Evolutionary conservation across 345 rosid genomes (phyloP), one percentile per base, ranked within the genome.

Genomic region (Corymbia maculata): DNA sequence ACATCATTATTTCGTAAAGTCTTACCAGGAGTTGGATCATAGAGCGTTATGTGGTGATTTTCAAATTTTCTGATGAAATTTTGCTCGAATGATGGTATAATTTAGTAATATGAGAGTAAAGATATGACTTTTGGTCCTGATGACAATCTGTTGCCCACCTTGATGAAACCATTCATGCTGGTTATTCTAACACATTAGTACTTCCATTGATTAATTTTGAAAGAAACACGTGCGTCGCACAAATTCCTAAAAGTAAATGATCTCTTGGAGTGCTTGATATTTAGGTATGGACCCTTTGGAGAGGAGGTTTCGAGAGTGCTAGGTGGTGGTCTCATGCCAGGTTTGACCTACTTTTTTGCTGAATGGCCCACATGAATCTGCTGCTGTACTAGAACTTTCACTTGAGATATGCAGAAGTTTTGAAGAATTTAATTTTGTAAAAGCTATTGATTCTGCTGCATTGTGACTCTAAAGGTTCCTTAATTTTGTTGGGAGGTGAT

Each of bases 251-350:
- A 1, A 30, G 9, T 30, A 86, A 9, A 24, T 16, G 28, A 42
- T 32, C 59, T 16, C 8, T 51, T 52, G 52, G 55, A 13, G 24
- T 89, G 88, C 79, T 90, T 90, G 45, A 87, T 89, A 30, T 87
- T 85, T 90, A 97, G 99, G 93, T 88, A 91, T 87, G 99, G 98
- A 85, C 90, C 53, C 50, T 95, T 97, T 87, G 99, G 99, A 42
- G 89, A 90, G 89, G 98, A 96, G 94, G 98, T 96, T 89, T 93
- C 92, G n/a, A 94, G 98, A 88, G 99, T 97, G 88, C 98, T 96
- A 89, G 99, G 99, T 88, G 99, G 99, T 90, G 99, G 99, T 64
- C 94, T 97, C 90, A 98, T 96, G 36, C 99, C 99, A 95, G 99
- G 99, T 97, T 91, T 17, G 4, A 44, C 52, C 49, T 42, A 61